Base-by-base conservation (phyloP, 2,329 filamentous ascomycete species). In the Lachnellula willkommii region DNA sequence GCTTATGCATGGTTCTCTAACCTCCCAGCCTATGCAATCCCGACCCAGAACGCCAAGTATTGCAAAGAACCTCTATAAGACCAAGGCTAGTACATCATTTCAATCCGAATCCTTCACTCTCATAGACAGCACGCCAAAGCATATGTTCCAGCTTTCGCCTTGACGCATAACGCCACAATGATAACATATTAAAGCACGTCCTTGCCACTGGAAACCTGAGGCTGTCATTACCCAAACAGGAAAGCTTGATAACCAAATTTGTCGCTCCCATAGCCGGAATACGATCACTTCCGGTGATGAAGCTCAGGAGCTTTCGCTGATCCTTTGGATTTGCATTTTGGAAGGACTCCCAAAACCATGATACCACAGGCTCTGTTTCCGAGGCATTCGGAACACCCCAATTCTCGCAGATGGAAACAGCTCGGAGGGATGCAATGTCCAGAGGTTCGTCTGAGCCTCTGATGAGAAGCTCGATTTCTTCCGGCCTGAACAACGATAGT, bases 311-410 rank as follows among this genome's bases (percentile, higher is more conserved):
- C 69, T 86, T 88, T 35, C 90, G 80, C 71, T 96, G 92, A 58
- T 89, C 82, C 43, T 76, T 73, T 0, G 88, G 80, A 0, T 76
- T 73, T 0, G 89, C 85, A 36, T 77, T 75, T 61, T 83, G 77
- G 63, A 96, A 94, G 15, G 86, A 82, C 52, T 90, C 80, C 92
- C 92, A 96, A 74, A 96, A 96, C 91, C 91, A 96, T 42, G 75
- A 73, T 17, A 96, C 76, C 6, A 88, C 85, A 0, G 84, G 82
- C 54, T 92, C 86, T 0, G 71, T 73, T 9, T 83, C 79, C 8
- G 77, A 77, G 4, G 82, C 78, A 42, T 79, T 79, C 11, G 72
- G 62, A 24, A 70, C 75, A 2, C 78, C 78, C 90, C 91, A 96
- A 56, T 89, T 88, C 50, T 95, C 89, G 66, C 95, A 95, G 14